Conservation (phyloP, 345 rosid genomes). For the Eucalyptus cloeziana region DNA sequence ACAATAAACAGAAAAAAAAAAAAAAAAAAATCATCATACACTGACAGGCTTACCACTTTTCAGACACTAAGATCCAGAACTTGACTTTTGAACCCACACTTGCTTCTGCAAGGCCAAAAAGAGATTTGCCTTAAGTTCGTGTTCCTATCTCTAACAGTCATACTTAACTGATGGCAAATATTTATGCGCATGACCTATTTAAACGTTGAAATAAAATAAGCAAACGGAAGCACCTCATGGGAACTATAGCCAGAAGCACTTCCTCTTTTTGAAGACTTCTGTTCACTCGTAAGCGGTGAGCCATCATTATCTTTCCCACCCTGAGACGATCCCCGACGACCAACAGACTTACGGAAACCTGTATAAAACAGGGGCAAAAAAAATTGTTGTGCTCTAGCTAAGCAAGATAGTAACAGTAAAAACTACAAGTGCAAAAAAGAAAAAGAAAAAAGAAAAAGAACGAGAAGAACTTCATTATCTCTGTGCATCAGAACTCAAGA, state of each 20-base stretch:
- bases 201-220: background rate
- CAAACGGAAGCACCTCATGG: constrained; percentile 15
- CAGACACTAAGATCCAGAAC: constrained; percentile 23
- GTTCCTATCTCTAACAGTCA: background rate
- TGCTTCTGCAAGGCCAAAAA: constrained; percentile 32
- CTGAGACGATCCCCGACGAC: constrained; percentile 22
- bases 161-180: background rate
- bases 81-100: constrained; percentile 60
- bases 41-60: constrained; percentile 10
- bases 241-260: constrained; percentile 17
- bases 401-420: background rate
- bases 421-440: background rate
- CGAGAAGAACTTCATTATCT: background rate
- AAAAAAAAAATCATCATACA: background rate
- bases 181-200: background rate
- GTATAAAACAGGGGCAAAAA: background rate
- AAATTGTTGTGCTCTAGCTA: background rate
- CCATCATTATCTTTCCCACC: constrained; percentile 27
- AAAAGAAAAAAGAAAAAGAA: background rate
- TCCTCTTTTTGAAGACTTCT: constrained; percentile 28
- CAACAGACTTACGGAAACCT: constrained; percentile 33
- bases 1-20: background rate
- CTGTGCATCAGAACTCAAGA: background rate
- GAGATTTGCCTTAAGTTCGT: background rate
- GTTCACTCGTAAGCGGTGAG: constrained; percentile 5